A percentile compares a stretch with the other conserved stretches of the same genome.
phyloP scores from a whole-genome alignment of 2,329 filamentous ascomycete genomes.

The Pseudocercospora fijiensis region DNA sequence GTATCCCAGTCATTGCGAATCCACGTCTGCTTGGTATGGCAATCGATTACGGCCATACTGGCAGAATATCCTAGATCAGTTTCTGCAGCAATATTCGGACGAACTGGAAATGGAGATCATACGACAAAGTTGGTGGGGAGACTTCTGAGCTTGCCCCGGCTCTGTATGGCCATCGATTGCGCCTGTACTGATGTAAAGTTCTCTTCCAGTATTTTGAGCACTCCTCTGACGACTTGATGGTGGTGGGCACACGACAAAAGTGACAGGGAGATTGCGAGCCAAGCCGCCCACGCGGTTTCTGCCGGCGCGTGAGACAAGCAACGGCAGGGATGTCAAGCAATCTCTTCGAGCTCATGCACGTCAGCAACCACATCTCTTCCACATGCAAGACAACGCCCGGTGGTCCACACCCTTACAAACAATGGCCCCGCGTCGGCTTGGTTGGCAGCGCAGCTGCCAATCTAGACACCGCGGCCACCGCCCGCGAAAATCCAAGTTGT shows the following conservation, averaged over 20 bases:
- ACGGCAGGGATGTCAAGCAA: neutral
- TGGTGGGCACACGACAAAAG: neutral
- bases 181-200: neutral
- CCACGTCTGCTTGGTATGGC: constrained; percentile 43
- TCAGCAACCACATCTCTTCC: neutral
- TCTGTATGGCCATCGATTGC: neutral
- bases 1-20: constrained; percentile 51
- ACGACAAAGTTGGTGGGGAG: neutral
- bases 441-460: no score
- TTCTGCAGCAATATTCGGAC: neutral
- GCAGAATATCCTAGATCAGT: neutral
- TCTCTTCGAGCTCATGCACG: neutral
- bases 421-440: neutral
- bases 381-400: neutral
- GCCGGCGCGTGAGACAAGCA: neutral
- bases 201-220: neutral
- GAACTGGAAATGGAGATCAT: neutral
- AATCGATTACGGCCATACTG: constrained; percentile 28
- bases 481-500: no score
- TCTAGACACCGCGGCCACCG: no score
- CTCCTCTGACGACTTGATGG: neutral
- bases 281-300: neutral
- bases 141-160: neutral
- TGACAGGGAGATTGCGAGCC: neutral
- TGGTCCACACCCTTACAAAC: neutral